Evolutionary conservation across 768 basidiomycete species (phyloP), one percentile per base, ranked within the genome.

Genomic region (Agaricus subrufescens): DNA sequence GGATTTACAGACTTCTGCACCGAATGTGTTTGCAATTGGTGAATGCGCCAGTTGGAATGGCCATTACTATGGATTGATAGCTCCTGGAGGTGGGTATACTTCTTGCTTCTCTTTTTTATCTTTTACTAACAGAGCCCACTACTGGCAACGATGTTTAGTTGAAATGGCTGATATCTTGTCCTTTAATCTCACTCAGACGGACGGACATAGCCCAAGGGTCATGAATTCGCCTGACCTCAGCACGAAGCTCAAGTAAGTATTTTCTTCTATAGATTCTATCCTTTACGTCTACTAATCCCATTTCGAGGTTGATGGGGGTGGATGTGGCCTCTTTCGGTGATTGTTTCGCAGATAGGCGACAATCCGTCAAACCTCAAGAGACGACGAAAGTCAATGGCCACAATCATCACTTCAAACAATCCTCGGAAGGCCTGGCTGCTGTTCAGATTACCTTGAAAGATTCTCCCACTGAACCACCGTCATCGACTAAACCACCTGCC

Each of bases 151-250:
- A 11, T 26, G 55, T 51, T 14, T 14, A 76, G 76, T 81, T 44
- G 84, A 86, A 65, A 89, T 89, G 87, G 87, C 87, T 23, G 83
- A 86, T 59, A 82, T 89, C 55, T 72, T 91, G 1, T 73, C 86
- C 1, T 87, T 85, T 74, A 91, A 91, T 68, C 69, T 91, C 7
- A 84, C 84, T 23, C 78, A 83, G 68, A 76, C 75, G 0, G 63
- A 75, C 49, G 55, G 66, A 52, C 67, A 72, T 57, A 59, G 65
- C 39, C 61, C 63, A 23, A 59, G 73, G 45, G 50, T 52, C 4
- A 73, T 79, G 80, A 85, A 82, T 59, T 68, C 77, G 42, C 85
- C 86, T 1, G 87, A 90, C 62, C 66, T 86, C 47, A 85, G 83
- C 54, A 89, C 86, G 15, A 88, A 87, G 63, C 74, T 90, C 50